Conservation (phyloP, 495 filamentous ascomycete species). For the Parathielavia appendiculata region DNA sequence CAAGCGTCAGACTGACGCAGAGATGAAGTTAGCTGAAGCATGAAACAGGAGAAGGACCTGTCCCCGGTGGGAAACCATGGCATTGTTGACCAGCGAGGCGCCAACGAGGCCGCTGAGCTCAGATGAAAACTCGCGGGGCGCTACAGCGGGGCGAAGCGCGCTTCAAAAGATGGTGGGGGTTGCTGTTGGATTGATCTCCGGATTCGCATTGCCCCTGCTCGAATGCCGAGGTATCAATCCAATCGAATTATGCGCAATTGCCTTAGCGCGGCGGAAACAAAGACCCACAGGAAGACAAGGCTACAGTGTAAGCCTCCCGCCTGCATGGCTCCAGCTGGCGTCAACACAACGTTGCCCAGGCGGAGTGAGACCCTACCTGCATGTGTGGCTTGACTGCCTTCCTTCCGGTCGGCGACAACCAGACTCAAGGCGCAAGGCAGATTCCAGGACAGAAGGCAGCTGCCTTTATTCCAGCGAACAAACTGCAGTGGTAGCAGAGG, state of each 20-base stretch:
- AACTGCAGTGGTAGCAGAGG: too few relatives aligned
- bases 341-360: neutral
- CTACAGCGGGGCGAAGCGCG: slow-evolving; percentile 8
- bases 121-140: neutral
- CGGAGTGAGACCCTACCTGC: neutral
- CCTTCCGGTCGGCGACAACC: neutral
- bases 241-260: neutral
- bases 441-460: neutral
- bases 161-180: neutral
- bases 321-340: neutral
- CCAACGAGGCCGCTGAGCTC: neutral
- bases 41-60: neutral
- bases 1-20: neutral
- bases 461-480: neutral
- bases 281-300: neutral
- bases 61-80: neutral
- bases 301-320: neutral
- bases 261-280: neutral
- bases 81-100: neutral
- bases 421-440: slow-evolving; percentile 1
- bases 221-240: slow-evolving; percentile 1
- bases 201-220: neutral
- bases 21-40: neutral
- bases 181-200: neutral
- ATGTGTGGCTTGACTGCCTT: neutral